A percentile compares a stretch with the other conserved stretches of the same genome.
phyloP scores from a whole-genome alignment of 2,329 filamentous ascomycete genomes.

The Bretziella fagacearum region DNA sequence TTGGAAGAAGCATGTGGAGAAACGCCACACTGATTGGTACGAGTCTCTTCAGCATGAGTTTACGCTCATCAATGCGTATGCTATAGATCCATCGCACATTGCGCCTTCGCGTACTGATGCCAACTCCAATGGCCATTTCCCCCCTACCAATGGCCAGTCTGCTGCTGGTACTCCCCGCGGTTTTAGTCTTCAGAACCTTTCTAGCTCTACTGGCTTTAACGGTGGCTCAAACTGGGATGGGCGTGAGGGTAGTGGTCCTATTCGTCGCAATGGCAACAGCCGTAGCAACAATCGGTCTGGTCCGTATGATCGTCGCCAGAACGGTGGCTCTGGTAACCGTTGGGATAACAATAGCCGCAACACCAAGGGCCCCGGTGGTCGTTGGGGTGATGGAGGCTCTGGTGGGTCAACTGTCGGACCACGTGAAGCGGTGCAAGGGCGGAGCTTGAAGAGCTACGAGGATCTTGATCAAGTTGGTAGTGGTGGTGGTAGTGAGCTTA shows the following conservation, averaged over 20 bases:
- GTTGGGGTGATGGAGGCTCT: slow-evolving; percentile 57
- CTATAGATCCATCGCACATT: slow-evolving; percentile 86
- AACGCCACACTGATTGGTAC: slow-evolving; percentile 80
- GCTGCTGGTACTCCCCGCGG: slow-evolving; percentile 75
- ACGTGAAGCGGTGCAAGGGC: slow-evolving; percentile 77
- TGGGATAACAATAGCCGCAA: slow-evolving; percentile 33
- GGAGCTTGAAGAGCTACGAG: slow-evolving; percentile 92
- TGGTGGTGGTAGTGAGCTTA: slow-evolving; percentile 60
- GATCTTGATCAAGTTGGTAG: slow-evolving; percentile 77
- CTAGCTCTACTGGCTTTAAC: slow-evolving; percentile 29
- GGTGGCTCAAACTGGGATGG: slow-evolving; percentile 40
- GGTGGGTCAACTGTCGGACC: slow-evolving; percentile 66
- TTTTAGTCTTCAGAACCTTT: slow-evolving; percentile 67
- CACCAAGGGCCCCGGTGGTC: slow-evolving; percentile 32
- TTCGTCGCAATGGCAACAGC: slow-evolving; percentile 35
- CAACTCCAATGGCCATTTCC: slow-evolving; percentile 92
- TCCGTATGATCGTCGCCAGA: slow-evolving; percentile 55
- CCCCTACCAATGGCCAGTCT: slow-evolving; percentile 56
- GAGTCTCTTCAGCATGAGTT: slow-evolving; percentile 71
- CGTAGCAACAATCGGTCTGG: slow-evolving; percentile 44
- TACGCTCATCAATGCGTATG: slow-evolving; percentile 81
- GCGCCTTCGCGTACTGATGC: slow-evolving; percentile 84
- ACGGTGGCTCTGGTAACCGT: slow-evolving; percentile 24
- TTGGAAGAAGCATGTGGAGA: slow-evolving; percentile 96
- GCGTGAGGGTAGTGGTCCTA: slow-evolving; percentile 44